A percentile compares a stretch with the other conserved stretches of the same genome.
phyloP scores from a whole-genome alignment of 768 basidiomycete genomes.

The Lactarius hengduanensis region DNA sequence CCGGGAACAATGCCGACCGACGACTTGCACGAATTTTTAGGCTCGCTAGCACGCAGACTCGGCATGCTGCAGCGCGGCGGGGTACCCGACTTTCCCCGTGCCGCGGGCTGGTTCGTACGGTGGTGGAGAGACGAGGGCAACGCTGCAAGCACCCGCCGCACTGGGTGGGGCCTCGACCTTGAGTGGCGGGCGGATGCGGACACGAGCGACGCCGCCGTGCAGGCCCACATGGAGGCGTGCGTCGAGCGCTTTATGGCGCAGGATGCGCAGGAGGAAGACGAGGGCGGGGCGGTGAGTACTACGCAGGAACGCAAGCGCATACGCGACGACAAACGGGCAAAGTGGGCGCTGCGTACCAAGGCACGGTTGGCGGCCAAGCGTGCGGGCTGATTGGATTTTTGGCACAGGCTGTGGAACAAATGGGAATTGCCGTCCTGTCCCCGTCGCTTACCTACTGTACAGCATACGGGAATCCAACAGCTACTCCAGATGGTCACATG shows the following conservation, averaged over 20 bases:
- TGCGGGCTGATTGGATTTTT: background rate
- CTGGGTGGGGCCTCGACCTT: slow-evolving; percentile 85
- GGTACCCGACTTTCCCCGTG: slow-evolving; percentile 63
- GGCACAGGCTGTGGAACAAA: background rate
- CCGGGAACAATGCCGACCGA: slow-evolving; percentile 53
- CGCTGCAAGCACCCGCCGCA: slow-evolving; percentile 35
- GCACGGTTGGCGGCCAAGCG: slow-evolving; percentile 31
- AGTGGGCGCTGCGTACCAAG: slow-evolving; percentile 38
- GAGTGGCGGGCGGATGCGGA: slow-evolving; percentile 50
- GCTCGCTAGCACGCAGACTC: slow-evolving; percentile 66
- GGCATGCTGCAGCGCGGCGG: slow-evolving; percentile 84
- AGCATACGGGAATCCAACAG: background rate
- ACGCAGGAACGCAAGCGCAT: slow-evolving; percentile 69
- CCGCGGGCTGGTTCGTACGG: slow-evolving; percentile 76
- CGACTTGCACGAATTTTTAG: slow-evolving; percentile 65
- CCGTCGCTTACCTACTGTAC: background rate
- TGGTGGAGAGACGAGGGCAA: slow-evolving; percentile 86
- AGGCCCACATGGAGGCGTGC: slow-evolving; percentile 67
- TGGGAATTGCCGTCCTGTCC: background rate
- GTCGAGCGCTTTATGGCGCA: slow-evolving; percentile 54
- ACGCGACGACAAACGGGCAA: slow-evolving; percentile 42
- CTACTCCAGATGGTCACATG: slow-evolving; percentile 13
- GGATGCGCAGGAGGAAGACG: slow-evolving; percentile 49
- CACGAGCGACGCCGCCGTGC: slow-evolving; percentile 40
- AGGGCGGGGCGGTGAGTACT: slow-evolving; percentile 58